phyloP scores from a whole-genome alignment of 352 stramenopile species.

The Globisporangium nunn region DNA sequence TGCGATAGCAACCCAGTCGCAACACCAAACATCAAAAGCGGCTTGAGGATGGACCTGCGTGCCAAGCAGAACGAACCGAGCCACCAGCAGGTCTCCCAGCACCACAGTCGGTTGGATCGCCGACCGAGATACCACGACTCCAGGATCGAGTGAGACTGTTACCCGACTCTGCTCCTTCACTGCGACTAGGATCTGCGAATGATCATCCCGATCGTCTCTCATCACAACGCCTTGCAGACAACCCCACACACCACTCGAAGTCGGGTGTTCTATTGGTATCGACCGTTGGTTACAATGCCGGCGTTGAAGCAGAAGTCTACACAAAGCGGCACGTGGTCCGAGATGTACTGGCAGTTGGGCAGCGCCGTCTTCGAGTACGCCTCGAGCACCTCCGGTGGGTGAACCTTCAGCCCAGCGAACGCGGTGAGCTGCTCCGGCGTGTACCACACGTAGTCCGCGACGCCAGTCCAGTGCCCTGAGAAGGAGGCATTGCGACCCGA shows the following conservation, averaged over 20 bases:
- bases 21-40: not conserved
- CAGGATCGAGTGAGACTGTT: not conserved
- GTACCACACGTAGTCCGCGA: conserved; percentile 99
- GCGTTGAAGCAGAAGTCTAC: conserved; percentile 86
- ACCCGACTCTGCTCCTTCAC: not conserved
- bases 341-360: conserved; percentile 94
- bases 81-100: not conserved
- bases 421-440: conserved; percentile 89
- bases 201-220: not conserved
- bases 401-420: conserved; percentile 92
- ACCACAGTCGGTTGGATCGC: not conserved
- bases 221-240: too few species aligned
- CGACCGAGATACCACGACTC: not conserved
- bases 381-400: conserved; percentile 85
- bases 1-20: not conserved
- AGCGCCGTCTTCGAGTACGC: conserved; percentile 87
- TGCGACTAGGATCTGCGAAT: not conserved
- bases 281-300: conserved; percentile 26
- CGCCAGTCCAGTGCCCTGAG: conserved; percentile 89
- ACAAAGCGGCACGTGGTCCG: conserved; percentile 94
- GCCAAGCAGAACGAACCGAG: not conserved
- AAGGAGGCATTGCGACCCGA: not conserved
- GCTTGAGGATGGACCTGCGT: not conserved
- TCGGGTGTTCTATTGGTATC: conserved; percentile 36
- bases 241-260: too few species aligned